phyloP scores from a whole-genome alignment of 192 early-diverging fungal species.

The Rhizophagus clarus region DNA sequence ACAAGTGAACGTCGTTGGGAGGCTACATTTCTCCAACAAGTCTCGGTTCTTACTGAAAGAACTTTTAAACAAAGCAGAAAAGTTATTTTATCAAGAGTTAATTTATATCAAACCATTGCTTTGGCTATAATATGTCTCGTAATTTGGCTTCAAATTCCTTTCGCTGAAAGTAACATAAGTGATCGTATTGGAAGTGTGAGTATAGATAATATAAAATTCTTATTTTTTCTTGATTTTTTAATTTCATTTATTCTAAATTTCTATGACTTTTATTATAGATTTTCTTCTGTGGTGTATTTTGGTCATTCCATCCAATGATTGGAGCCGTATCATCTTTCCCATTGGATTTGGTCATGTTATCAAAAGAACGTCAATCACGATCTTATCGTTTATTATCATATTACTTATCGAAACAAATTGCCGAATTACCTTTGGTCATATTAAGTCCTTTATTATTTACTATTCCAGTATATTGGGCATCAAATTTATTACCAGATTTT shows the following conservation, averaged over 20 bases:
- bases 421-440: neutral
- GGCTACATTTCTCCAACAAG: slow-evolving; percentile 16
- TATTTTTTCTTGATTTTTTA: neutral
- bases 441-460: neutral
- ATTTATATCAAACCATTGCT: slow-evolving; percentile 5
- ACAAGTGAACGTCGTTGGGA: slow-evolving; percentile 16
- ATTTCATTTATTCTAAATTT: neutral
- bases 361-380: slow-evolving; percentile 29
- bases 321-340: slow-evolving; percentile 1
- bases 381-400: slow-evolving; percentile 21
- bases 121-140: neutral
- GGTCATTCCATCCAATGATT: slow-evolving; percentile 17
- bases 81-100: slow-evolving; percentile 7
- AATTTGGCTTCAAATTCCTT: slow-evolving; percentile 13
- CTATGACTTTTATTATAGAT: neutral
- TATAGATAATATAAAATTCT: neutral
- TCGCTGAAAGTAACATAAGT: neutral
- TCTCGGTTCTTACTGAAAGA: slow-evolving; percentile 14
- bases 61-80: slow-evolving; percentile 16
- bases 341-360: slow-evolving; percentile 1
- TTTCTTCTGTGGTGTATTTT: neutral
- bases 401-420: slow-evolving; percentile 4
- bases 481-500: neutral
- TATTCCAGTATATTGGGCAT: slow-evolving; percentile 12
- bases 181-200: slow-evolving; percentile 14